These are phyloP conservation scores for Coelastrella sp. DNA, from an alignment of 139 green algal genomes.

Conservation along the genomic window DNA sequence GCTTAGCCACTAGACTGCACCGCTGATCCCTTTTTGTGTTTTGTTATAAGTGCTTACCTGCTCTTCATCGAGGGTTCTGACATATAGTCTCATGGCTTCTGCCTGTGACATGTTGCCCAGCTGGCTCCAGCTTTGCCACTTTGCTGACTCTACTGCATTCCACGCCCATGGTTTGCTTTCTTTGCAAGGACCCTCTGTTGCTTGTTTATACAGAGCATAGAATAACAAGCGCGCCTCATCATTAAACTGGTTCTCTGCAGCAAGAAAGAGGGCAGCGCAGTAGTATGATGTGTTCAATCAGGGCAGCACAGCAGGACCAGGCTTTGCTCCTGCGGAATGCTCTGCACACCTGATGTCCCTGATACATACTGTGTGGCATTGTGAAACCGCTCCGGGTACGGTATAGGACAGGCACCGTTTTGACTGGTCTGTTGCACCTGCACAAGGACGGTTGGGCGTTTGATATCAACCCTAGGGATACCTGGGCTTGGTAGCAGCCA, in stretches of 20 bases:
- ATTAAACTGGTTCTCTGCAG: conserved; percentile 63
- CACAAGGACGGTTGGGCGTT: background rate
- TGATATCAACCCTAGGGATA: background rate
- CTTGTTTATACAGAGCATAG: conserved; percentile 91
- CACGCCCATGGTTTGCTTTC: conserved; percentile 89
- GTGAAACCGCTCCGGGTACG: conserved; percentile 74
- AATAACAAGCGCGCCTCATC: conserved; percentile 86
- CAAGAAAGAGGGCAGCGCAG: background rate
- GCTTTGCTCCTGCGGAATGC: background rate
- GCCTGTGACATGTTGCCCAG: conserved; percentile 85
- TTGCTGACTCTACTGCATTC: conserved; percentile 89
- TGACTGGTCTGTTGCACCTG: background rate
- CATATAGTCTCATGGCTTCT: conserved; percentile 96
- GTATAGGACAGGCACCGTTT: conserved; percentile 49
- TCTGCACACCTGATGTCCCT: conserved; percentile 48
- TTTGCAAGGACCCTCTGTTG: conserved; percentile 81
- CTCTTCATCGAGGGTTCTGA: conserved; percentile 91
- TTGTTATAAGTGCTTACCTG: conserved; percentile 47
- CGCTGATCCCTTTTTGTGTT: background rate
- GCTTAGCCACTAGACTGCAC: too few species aligned
- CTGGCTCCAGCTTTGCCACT: conserved; percentile 75
- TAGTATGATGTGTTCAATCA: background rate
- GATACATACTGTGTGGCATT: conserved; percentile 59
- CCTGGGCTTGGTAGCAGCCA: background rate
- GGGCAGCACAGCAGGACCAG: background rate